Conservation (phyloP, 2,329 filamentous ascomycete genomes). For the Aspergillus persii region DNA sequence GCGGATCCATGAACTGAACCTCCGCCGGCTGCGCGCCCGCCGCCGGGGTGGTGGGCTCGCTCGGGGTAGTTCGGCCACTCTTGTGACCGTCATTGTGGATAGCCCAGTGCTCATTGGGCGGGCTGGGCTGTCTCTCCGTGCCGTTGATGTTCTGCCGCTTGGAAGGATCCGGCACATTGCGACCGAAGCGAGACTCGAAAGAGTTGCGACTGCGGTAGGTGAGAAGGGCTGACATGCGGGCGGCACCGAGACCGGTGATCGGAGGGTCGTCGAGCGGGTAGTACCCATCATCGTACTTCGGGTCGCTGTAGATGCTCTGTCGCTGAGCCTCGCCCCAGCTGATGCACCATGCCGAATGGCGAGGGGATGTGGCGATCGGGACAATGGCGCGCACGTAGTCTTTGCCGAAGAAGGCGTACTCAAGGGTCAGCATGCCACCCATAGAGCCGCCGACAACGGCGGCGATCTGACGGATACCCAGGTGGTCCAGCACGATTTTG, state of each 20-base stretch:
- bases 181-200: slow-evolving; percentile 90
- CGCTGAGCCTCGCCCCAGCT: slow-evolving; percentile 59
- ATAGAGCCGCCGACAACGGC: slow-evolving; percentile 58
- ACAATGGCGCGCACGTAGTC: slow-evolving; percentile 55
- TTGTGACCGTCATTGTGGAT: slow-evolving; percentile 82
- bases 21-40: slow-evolving; percentile 24
- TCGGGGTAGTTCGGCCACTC: slow-evolving; percentile 48
- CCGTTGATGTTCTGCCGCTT: slow-evolving; percentile 80
- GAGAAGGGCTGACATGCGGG: slow-evolving; percentile 92
- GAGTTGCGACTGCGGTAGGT: slow-evolving; percentile 97
- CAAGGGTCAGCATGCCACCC: slow-evolving; percentile 58
- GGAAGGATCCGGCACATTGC: slow-evolving; percentile 84
- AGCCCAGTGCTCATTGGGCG: slow-evolving; percentile 70
- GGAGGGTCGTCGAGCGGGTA: slow-evolving; percentile 87
- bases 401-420: slow-evolving; percentile 69
- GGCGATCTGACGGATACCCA: slow-evolving; percentile 55
- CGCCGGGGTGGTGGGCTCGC: slow-evolving; percentile 30
- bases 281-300: slow-evolving; percentile 97
- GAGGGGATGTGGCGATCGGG: slow-evolving; percentile 56
- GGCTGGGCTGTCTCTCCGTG: slow-evolving; percentile 56
- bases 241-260: slow-evolving; percentile 80
- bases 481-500: slow-evolving; percentile 53
- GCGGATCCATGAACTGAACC: slow-evolving; percentile 58
- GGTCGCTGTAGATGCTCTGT: slow-evolving; percentile 86
- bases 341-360: slow-evolving; percentile 59